phyloP scores from a whole-genome alignment of 2,329 filamentous ascomycete genomes.

The Penicillium sp. region DNA sequence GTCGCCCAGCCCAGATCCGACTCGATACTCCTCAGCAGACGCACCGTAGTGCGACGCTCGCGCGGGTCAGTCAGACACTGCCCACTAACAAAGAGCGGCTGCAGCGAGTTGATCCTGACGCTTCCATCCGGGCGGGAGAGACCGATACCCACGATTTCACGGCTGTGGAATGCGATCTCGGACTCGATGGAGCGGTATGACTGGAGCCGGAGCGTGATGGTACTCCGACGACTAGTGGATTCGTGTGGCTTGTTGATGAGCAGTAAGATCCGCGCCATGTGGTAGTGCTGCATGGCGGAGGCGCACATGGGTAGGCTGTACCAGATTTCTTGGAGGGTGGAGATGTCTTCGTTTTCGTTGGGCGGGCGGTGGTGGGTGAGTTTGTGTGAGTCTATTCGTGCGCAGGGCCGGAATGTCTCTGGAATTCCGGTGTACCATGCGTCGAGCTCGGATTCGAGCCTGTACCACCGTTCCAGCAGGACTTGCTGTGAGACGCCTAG shows the following conservation, averaged over 20 bases:
- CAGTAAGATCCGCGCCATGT: conserved; percentile 44
- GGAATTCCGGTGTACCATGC: conserved; percentile 60
- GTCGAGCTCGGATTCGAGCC: conserved; percentile 56
- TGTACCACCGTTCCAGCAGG: conserved; percentile 50
- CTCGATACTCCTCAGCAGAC: conserved; percentile 58
- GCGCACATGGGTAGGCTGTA: conserved; percentile 65
- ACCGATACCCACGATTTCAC: conserved; percentile 62
- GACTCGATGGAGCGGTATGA: conserved; percentile 59
- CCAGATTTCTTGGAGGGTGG: conserved; percentile 58
- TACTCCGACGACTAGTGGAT: conserved; percentile 49
- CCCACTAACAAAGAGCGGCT: conserved; percentile 62
- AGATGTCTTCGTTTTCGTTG: conserved; percentile 34
- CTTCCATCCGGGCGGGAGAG: conserved; percentile 57
- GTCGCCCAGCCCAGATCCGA: conserved; percentile 64
- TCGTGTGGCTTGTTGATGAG: conserved; percentile 45
- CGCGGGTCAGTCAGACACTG: conserved; percentile 56
- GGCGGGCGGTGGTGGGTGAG: conserved; percentile 21
- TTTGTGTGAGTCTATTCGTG: conserved; percentile 44
- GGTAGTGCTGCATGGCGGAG: conserved; percentile 55
- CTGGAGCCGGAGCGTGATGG: conserved; percentile 54
- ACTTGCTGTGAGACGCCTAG: conserved; percentile 39
- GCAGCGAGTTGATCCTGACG: conserved; percentile 59
- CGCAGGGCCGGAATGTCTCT: conserved; percentile 58
- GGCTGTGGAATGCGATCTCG: conserved; percentile 57
- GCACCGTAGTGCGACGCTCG: conserved; percentile 56